These are phyloP conservation scores for Talaromyces sp. DNA, from an alignment of 2,329 filamentous ascomycete genomes.

Conservation along the genomic window DNA sequence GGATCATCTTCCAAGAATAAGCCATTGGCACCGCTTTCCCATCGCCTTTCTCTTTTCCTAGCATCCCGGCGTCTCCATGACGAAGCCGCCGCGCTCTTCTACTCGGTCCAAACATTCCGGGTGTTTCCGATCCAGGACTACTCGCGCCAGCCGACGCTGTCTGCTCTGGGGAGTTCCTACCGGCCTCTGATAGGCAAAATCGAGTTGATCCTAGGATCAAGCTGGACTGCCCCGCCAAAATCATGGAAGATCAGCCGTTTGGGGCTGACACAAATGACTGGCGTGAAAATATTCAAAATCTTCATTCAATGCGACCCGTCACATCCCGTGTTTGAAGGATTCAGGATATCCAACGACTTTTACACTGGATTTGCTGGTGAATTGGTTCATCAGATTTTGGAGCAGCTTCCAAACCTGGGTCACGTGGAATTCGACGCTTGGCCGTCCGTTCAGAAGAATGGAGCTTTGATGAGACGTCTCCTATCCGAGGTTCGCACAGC, in stretches of 20 bases:
- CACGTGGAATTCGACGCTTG: slow-evolving; percentile 56
- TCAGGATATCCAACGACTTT: slow-evolving; percentile 52
- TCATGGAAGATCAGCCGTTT: slow-evolving; percentile 50
- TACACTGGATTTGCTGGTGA: slow-evolving; percentile 55
- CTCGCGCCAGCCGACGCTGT: slow-evolving; percentile 39
- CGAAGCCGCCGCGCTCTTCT: slow-evolving; percentile 50
- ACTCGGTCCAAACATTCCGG: slow-evolving; percentile 49
- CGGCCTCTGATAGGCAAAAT: slow-evolving; percentile 48
- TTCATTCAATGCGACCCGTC: slow-evolving; percentile 56
- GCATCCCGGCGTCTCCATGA: slow-evolving; percentile 43
- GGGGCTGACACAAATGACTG: slow-evolving; percentile 46
- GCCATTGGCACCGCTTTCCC: slow-evolving; percentile 26
- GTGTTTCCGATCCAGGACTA: slow-evolving; percentile 51
- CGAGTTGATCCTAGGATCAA: slow-evolving; percentile 55
- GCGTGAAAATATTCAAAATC: slow-evolving; percentile 48
- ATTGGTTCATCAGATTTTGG: slow-evolving; percentile 47
- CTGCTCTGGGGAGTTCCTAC: slow-evolving; percentile 49
- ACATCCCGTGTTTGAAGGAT: slow-evolving; percentile 52
- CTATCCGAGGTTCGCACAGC: slow-evolving; percentile 29
- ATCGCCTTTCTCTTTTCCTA: slow-evolving; percentile 37
- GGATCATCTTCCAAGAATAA: slow-evolving; percentile 34
- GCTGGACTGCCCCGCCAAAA: slow-evolving; percentile 54
- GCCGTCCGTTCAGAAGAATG: slow-evolving; percentile 47
- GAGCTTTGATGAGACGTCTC: slow-evolving; percentile 50
- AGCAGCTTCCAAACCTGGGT: slow-evolving; percentile 43